Evolutionary conservation across 495 filamentous ascomycete genomes (phyloP).

Genomic region (Podospora pseudoanserina): DNA sequence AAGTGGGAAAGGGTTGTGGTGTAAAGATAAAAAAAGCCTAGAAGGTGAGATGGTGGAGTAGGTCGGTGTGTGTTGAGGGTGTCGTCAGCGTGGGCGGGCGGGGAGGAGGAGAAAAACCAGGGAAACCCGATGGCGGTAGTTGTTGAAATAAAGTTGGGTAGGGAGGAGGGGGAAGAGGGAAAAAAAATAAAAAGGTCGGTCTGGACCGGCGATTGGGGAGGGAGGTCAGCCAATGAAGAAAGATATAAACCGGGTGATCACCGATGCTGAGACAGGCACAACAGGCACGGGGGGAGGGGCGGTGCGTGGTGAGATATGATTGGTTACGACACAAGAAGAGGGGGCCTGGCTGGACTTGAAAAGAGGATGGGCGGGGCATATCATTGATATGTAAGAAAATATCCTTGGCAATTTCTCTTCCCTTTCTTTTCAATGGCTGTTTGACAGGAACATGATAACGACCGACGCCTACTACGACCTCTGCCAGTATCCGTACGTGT

Average conservation of each 20-base stretch:
- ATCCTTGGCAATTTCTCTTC: not conserved
- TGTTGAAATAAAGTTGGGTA: slow-evolving; percentile 1
- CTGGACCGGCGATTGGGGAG: not conserved
- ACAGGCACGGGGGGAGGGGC: not conserved
- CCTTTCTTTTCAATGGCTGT: not conserved
- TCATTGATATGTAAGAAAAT: not conserved
- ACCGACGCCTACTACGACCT: not conserved
- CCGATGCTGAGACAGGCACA: not conserved
- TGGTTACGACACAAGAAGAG: not conserved
- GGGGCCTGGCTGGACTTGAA: not conserved
- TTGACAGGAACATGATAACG: not conserved
- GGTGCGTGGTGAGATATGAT: not conserved
- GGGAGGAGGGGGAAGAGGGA: not conserved
- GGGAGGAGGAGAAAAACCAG: not conserved
- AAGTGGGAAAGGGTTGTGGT: not conserved
- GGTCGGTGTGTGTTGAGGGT: not conserved
- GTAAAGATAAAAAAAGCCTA: not conserved
- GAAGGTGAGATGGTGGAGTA: not conserved
- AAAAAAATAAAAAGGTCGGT: not conserved
- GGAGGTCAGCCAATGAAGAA: not conserved
- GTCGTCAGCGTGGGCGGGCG: not conserved
- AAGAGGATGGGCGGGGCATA: not conserved
- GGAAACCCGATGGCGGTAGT: not conserved
- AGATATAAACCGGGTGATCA: not conserved
- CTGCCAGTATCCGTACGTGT: not conserved